A percentile compares a stretch with the other conserved stretches of the same genome.
Evolutionary conservation across 768 basidiomycete genomes (phyloP).

Genomic region (Boletus tomentosulus): DNA sequence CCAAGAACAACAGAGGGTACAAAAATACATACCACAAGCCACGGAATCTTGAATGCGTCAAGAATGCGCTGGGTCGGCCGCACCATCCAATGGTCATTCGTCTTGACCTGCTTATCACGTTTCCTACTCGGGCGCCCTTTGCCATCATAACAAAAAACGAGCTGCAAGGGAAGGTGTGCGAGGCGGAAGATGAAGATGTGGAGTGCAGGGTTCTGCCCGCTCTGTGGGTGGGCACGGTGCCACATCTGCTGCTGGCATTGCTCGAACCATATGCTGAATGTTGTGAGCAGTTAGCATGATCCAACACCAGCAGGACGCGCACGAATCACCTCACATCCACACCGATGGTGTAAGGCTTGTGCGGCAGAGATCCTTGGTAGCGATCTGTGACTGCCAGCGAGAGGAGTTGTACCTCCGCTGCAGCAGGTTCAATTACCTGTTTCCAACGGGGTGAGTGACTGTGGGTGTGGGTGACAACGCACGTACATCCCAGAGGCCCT

Average conservation of each 20-base stretch:
- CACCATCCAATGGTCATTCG: slow-evolving; percentile 2
- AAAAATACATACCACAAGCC: background rate
- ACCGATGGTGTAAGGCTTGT: background rate
- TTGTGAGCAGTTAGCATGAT: too few species aligned
- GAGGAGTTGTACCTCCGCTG: background rate
- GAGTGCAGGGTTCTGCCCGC: background rate
- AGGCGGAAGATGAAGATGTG: background rate
- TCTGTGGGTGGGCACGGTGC: background rate
- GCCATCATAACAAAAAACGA: background rate
- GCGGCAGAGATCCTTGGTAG: background rate
- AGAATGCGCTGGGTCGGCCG: background rate
- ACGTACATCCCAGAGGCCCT: too few species aligned
- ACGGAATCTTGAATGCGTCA: background rate
- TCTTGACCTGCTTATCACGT: background rate
- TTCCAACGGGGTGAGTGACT: too few species aligned
- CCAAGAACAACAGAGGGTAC: too few species aligned
- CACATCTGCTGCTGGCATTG: background rate
- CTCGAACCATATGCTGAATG: background rate
- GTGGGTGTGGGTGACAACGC: too few species aligned
- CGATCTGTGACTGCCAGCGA: background rate
- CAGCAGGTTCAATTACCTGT: background rate
- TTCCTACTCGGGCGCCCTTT: background rate
- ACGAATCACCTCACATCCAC: background rate
- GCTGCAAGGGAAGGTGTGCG: background rate
- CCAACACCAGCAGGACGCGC: too few species aligned